phyloP scores from a whole-genome alignment of 345 rosid genomes.

The Acer campestre region DNA sequence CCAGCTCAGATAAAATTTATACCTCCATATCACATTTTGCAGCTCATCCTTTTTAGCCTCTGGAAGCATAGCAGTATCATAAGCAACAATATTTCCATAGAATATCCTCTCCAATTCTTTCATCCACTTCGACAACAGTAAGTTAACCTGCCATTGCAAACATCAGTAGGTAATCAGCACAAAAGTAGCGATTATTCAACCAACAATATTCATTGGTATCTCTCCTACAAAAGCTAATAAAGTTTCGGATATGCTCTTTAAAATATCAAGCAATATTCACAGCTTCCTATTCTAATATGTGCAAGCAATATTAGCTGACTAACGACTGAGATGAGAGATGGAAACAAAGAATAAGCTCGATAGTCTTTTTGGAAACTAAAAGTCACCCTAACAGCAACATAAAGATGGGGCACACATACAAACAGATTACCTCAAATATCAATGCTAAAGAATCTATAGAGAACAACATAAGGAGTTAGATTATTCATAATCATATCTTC shows the following conservation, averaged over 20 bases:
- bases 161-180: conserved; percentile 10
- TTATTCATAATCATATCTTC: not conserved
- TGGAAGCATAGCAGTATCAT: conserved; percentile 83
- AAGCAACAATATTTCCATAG: conserved; percentile 89
- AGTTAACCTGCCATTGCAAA: conserved; percentile 67
- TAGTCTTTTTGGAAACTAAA: not conserved
- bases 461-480: not conserved
- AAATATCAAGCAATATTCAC: not conserved
- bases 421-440: not conserved
- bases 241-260: not conserved
- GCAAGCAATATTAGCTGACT: not conserved
- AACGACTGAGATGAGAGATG: not conserved
- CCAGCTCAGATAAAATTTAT: conserved; percentile 24
- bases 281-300: not conserved
- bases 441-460: not conserved
- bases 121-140: conserved; percentile 86
- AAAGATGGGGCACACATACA: not conserved
- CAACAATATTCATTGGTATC: not conserved
- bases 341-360: not conserved
- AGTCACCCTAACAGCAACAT: not conserved
- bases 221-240: not conserved
- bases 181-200: not conserved
- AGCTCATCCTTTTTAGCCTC: conserved; percentile 78
- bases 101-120: conserved; percentile 95
- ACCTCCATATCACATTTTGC: conserved; percentile 81